Percentiles rank a stretch among this genome's conserved stretches.
phyloP scores from a whole-genome alignment of 257 asterid species.

The Coffea eugenioides region DNA sequence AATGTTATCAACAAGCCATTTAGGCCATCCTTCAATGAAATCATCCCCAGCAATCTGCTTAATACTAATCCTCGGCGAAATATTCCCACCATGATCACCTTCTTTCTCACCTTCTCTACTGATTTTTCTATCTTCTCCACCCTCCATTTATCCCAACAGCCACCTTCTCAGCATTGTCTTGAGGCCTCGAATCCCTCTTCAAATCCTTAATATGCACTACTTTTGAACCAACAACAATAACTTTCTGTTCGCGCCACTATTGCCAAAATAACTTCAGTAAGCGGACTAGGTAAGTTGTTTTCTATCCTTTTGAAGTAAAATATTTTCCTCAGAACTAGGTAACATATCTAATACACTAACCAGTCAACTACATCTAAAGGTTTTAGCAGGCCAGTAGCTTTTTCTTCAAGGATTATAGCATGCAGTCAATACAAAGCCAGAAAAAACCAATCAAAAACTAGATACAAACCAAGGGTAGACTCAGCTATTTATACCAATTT shows the following conservation, averaged over 20 bases:
- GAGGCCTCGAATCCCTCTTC: neutral
- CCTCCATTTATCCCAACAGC: conserved; percentile 20
- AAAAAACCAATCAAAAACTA: neutral
- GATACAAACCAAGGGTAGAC: neutral
- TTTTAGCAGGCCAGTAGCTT: neutral
- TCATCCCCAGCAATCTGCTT: conserved; percentile 48
- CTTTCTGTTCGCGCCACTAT: conserved; percentile 3
- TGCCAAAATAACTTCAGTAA: no score
- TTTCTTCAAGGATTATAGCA: neutral
- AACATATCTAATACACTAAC: neutral
- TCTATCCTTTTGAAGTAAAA: no score
- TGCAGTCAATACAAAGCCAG: neutral
- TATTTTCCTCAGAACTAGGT: no score
- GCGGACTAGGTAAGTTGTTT: no score
- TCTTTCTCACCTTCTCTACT: conserved; percentile 13
- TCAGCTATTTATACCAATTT: neutral
- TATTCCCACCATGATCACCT: conserved; percentile 11
- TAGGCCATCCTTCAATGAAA: conserved; percentile 66
- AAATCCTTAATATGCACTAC: conserved; percentile 5
- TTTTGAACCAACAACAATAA: neutral
- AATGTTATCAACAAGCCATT: conserved; percentile 65
- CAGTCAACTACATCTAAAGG: neutral
- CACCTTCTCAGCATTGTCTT: conserved; percentile 22
- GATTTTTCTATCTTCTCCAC: conserved; percentile 14
- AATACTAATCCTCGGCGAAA: conserved; percentile 21